These are phyloP conservation scores for Raphanus sativus DNA, from an alignment of 345 rosid genomes.

Conservation along the genomic window DNA sequence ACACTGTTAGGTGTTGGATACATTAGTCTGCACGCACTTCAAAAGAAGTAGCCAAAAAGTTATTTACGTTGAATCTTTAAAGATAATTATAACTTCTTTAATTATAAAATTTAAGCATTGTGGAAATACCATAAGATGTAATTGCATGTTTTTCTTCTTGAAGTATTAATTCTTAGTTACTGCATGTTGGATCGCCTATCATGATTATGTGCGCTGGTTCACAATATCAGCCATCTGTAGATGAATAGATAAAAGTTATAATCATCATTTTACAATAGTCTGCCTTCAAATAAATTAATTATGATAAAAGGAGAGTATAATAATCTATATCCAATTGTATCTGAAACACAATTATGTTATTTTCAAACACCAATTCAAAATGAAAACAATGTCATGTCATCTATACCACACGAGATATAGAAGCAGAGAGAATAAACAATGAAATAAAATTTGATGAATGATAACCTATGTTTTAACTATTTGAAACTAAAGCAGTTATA, in stretches of 20 bases:
- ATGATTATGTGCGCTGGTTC: not conserved
- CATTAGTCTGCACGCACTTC: conserved; percentile 13
- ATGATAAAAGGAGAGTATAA: not conserved
- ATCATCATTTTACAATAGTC: not conserved
- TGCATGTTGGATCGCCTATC: conserved; percentile 3
- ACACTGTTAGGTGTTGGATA: conserved; percentile 19
- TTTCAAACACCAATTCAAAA: not conserved
- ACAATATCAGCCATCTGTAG: not conserved
- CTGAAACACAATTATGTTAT: not conserved
- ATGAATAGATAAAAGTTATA: not conserved
- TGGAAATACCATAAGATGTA: not conserved
- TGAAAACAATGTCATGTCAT: not conserved
- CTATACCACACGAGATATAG: not conserved
- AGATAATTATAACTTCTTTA: not conserved
- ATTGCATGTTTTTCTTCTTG: not conserved
- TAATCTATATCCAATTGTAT: not conserved
- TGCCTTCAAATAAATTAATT: not conserved
- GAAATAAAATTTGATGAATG: not conserved
- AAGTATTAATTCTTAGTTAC: not conserved
- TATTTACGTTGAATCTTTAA: not conserved
- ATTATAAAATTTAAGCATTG: not conserved
- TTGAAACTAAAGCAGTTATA: not conserved
- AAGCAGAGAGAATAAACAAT: not conserved
- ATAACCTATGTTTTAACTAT: not conserved
- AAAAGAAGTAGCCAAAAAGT: conserved; percentile 8